Percentiles rank a stretch among this genome's conserved stretches.
phyloP scores from a whole-genome alignment of 305 asterid genomes.

The Solanum hybrid region DNA sequence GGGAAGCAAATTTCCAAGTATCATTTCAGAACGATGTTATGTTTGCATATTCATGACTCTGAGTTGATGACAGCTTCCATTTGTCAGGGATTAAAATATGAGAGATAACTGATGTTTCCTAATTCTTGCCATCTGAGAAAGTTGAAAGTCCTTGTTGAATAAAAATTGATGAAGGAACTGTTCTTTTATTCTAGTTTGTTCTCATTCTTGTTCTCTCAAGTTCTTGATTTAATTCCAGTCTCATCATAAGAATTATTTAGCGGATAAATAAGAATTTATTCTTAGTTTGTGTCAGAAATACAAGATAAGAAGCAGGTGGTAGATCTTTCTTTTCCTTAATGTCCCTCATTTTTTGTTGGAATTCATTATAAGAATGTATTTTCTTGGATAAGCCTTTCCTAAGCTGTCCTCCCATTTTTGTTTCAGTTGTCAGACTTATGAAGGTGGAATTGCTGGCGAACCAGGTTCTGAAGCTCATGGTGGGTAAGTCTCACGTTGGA shows the following conservation, averaged over 20 bases:
- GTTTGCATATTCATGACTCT: background rate
- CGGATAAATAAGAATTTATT: background rate
- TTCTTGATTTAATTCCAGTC: background rate
- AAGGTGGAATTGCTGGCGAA: slow-evolving; percentile 97
- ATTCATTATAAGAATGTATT: background rate
- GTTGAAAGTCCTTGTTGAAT: background rate
- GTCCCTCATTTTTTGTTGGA: background rate
- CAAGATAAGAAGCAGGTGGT: background rate
- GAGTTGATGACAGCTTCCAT: background rate
- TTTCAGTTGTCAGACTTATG: slow-evolving; percentile 89
- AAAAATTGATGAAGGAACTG: background rate
- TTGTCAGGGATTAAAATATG: background rate
- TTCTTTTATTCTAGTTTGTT: background rate
- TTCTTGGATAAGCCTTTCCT: background rate
- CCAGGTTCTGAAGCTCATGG: slow-evolving; percentile 99
- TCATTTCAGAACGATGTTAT: background rate
- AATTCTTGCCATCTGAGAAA: background rate
- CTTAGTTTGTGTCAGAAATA: background rate
- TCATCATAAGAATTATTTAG: background rate
- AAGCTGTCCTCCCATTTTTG: background rate
- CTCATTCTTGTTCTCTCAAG: background rate
- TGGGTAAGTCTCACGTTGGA: slow-evolving; percentile 52
- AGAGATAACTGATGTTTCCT: background rate
- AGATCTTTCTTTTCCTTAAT: background rate
- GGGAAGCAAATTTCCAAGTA: background rate